phyloP scores from a whole-genome alignment of 768 basidiomycete species.

The Leccinum fibrillosum region DNA sequence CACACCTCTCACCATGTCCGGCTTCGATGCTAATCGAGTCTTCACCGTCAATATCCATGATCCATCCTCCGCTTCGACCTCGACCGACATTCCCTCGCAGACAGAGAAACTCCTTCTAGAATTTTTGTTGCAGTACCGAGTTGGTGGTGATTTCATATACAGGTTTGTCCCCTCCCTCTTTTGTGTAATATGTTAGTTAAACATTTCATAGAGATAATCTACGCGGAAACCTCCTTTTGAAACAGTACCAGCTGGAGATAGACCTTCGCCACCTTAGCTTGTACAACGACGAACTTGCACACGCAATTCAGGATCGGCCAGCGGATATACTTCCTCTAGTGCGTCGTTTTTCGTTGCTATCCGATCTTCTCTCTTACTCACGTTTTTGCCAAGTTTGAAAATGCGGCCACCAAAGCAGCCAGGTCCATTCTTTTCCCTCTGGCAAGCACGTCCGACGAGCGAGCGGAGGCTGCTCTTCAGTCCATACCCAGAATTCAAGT shows the following conservation, averaged over 20 bases:
- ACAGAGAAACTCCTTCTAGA: slow-evolving; percentile 78
- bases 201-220: slow-evolving; percentile 65
- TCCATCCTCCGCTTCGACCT: slow-evolving; percentile 43
- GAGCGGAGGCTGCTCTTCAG: slow-evolving; percentile 44
- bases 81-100: slow-evolving; percentile 74
- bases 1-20: slow-evolving; percentile 57
- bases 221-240: slow-evolving; percentile 83
- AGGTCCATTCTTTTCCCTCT: slow-evolving; percentile 81
- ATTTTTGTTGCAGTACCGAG: slow-evolving; percentile 84
- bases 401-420: slow-evolving; percentile 82
- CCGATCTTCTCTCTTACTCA: neutral
- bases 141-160: slow-evolving; percentile 90
- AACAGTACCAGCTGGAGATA: slow-evolving; percentile 84
- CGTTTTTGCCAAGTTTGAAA: slow-evolving; percentile 69
- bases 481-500: slow-evolving; percentile 78
- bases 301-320: slow-evolving; percentile 85
- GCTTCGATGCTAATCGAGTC: slow-evolving; percentile 79
- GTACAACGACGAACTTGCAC: slow-evolving; percentile 96
- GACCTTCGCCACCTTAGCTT: slow-evolving; percentile 69
- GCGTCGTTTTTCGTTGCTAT: slow-evolving; percentile 22
- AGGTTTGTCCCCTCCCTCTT: slow-evolving; percentile 46
- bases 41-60: slow-evolving; percentile 81
- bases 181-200: neutral
- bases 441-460: slow-evolving; percentile 45
- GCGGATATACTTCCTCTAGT: slow-evolving; percentile 88